Percentiles rank a stretch among this genome's conserved stretches.
Evolutionary conservation across 192 early-diverging fungal species (phyloP).

Genomic region (Cetraspora pellucida): DNA sequence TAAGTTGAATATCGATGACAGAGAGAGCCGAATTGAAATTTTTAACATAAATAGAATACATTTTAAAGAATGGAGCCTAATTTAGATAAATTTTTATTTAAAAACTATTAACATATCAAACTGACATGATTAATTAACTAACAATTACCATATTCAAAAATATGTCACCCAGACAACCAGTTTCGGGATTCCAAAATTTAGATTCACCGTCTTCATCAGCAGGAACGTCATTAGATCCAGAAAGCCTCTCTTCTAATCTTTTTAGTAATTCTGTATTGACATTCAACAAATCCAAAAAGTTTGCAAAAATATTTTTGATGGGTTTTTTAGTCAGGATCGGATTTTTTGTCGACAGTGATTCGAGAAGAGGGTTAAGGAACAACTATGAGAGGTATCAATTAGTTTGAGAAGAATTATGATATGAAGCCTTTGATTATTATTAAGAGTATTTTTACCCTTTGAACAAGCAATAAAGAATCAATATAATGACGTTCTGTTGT

Average conservation of each 20-base stretch:
- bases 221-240: conserved; percentile 34
- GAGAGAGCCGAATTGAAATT: conserved; percentile 74
- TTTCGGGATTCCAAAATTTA: conserved; percentile 38
- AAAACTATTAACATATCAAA: background rate
- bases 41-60: conserved; percentile 87
- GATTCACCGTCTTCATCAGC: conserved; percentile 32
- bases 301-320: conserved; percentile 67
- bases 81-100: background rate
- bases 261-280: conserved; percentile 60
- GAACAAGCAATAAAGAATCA: conserved; percentile 68
- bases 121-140: background rate
- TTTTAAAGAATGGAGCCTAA: conserved; percentile 69
- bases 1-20: conserved; percentile 53
- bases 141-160: conserved; percentile 67
- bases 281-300: conserved; percentile 63
- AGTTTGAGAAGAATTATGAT: conserved; percentile 37
- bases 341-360: conserved; percentile 57
- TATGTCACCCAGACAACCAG: conserved; percentile 66
- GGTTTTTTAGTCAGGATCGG: conserved; percentile 62
- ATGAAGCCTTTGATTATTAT: background rate
- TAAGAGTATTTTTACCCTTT: conserved; percentile 40
- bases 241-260: conserved; percentile 61
- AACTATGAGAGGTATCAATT: conserved; percentile 34
- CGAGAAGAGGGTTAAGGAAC: conserved; percentile 34
- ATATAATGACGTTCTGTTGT: conserved; percentile 88